These are phyloP conservation scores for Gamarada debralockiae DNA, from an alignment of 495 filamentous ascomycete species.

Conservation along the genomic window DNA sequence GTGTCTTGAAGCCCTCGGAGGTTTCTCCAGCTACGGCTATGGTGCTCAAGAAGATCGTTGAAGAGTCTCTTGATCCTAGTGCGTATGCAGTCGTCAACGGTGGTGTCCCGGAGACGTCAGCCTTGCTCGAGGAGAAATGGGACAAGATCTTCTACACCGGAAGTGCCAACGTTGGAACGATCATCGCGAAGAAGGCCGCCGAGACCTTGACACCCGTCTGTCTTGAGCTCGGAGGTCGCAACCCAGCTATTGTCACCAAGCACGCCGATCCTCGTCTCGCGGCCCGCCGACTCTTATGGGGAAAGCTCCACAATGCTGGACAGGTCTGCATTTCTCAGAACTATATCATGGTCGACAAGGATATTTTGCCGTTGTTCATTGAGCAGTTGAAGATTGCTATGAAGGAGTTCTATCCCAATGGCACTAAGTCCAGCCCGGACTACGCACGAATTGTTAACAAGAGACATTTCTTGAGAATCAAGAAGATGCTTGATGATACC, in stretches of 20 bases:
- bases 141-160: constrained; percentile 99
- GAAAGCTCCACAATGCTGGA: constrained; percentile 78
- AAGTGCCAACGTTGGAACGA: constrained; percentile 67
- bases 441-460: constrained; percentile 76
- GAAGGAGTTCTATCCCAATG: constrained; percentile 80
- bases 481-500: constrained; percentile 78
- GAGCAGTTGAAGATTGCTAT: constrained; percentile 67
- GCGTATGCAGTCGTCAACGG: constrained; percentile 81
- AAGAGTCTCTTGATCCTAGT: constrained; percentile 69
- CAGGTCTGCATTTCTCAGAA: constrained; percentile 90
- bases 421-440: constrained; percentile 68
- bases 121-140: constrained; percentile 83
- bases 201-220: constrained; percentile 85
- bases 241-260: constrained; percentile 86
- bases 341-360: constrained; percentile 78
- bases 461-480: constrained; percentile 75
- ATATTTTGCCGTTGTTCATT: constrained; percentile 67
- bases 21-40: constrained; percentile 69
- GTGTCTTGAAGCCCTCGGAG: constrained; percentile 87
- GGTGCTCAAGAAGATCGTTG: constrained; percentile 72
- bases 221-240: constrained; percentile 86
- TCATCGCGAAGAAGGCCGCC: constrained; percentile 89
- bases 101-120: constrained; percentile 71
- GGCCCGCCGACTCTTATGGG: constrained; percentile 81
- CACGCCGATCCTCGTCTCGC: constrained; percentile 77